Evolutionary conservation across 2,329 filamentous ascomycete genomes (phyloP).

Genomic region (Uncinocarpus reesii): DNA sequence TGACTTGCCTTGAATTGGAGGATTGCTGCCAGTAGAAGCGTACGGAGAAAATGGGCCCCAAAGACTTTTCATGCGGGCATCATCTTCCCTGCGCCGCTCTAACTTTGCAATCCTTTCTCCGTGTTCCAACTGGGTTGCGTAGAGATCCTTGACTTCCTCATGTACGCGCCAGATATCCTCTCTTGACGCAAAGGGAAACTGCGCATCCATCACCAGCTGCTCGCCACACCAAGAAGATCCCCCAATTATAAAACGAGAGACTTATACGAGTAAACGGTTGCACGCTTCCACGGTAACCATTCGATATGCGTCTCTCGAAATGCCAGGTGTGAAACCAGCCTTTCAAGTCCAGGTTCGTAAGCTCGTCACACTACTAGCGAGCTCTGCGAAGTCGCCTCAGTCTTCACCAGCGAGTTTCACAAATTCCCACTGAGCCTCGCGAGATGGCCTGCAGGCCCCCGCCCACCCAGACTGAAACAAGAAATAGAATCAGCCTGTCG

Average conservation of each 20-base stretch:
- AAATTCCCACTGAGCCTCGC: conserved; percentile 24
- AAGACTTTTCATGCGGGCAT: conserved; percentile 63
- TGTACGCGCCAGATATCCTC: conserved; percentile 57
- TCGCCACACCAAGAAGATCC: background rate
- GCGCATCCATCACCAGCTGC: conserved; percentile 47
- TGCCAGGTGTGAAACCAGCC: background rate
- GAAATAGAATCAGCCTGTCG: background rate
- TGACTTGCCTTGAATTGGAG: conserved; percentile 70
- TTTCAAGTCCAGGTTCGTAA: background rate
- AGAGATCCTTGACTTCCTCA: conserved; percentile 51
- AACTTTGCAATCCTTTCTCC: conserved; percentile 51
- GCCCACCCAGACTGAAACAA: conserved; percentile 22
- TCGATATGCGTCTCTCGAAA: background rate
- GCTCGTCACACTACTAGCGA: background rate
- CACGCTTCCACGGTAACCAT: background rate
- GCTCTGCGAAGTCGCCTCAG: conserved; percentile 5
- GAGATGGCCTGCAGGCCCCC: conserved; percentile 32
- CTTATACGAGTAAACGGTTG: background rate
- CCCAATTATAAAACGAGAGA: background rate
- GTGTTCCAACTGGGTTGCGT: conserved; percentile 51
- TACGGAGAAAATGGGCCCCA: conserved; percentile 83
- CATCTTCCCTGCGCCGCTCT: conserved; percentile 53
- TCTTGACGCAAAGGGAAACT: conserved; percentile 53
- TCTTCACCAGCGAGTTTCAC: conserved; percentile 29
- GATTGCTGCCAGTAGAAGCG: conserved; percentile 70